Base-by-base conservation (phyloP, 1,139 yeast species). In the Suhomyces panamericanus region DNA sequence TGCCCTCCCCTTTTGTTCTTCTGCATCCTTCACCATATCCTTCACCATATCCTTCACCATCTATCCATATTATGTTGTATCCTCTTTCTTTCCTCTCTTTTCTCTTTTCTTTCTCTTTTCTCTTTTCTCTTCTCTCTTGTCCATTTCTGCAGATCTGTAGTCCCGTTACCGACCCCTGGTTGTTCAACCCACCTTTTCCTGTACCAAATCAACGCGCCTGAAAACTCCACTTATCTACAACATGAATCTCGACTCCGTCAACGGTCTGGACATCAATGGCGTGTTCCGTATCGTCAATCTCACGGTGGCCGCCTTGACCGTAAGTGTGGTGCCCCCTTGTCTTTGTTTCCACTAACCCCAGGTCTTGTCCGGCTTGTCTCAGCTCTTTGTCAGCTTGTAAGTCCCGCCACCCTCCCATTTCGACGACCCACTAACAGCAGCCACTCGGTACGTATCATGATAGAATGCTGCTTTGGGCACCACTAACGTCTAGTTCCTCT, bases 201-300 rank as follows among this genome's bases (percentile, higher is more conserved):
- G 36, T 33, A 33, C 22, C 36, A 33, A 33, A n/a, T 24, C 16
- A 36, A 16, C 32, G 32, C 39, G 32, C 32, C 12, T 31, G 32
- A 29, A 32, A 28, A 20, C 26, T 27, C 28, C 35, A 39, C 26
- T 26, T 22, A 30, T 17, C 13, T 28, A 22, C 42, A 43, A 13
- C 41, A 48, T 51, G 50, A 50, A 43, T 32, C 46, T 51, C 37
- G 62, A 56, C 42, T 43, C 52, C 28, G 35, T 58, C 11, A 53
- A 50, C 35, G 60, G 59, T 7, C 59, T 57, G 59, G 78, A 75
- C 53, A 62, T 70, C 42, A 64, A 71, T 50, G 80, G 78, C 15
- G 77, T 75, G 15, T 87, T 88, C 69, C 83, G 79, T 55, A 70
- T 77, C 32, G 78, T 80, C 58, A 87, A 88, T 58, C 62, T 88